These are phyloP conservation scores for Globisporangium canariense DNA, from an alignment of 352 stramenopile genomes.

Conservation along the genomic window DNA sequence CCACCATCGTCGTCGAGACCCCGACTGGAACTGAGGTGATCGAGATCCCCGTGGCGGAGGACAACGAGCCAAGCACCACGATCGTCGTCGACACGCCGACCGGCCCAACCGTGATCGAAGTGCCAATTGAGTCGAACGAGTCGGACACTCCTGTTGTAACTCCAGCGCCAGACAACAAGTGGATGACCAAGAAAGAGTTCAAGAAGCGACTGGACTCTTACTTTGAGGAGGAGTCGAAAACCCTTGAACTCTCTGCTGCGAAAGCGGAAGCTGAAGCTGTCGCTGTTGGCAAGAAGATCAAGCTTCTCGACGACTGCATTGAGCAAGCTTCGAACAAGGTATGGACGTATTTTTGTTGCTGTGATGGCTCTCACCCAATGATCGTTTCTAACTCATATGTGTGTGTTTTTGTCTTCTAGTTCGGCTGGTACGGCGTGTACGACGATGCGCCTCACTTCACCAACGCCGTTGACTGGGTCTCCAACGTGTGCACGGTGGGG, in stretches of 20 bases:
- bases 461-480: constrained; percentile 44
- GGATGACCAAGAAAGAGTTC: constrained; percentile 24
- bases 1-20: constrained; percentile 1
- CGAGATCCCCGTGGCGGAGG: neutral
- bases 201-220: constrained; percentile 28
- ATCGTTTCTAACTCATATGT: neutral
- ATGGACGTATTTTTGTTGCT: constrained; percentile 8
- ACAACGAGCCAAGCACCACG: constrained; percentile 1
- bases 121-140: constrained; percentile 4
- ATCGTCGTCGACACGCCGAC: constrained; percentile 9
- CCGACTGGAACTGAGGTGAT: neutral
- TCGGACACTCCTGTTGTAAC: neutral
- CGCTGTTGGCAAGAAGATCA: constrained; percentile 18
- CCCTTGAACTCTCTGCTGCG: constrained; percentile 20
- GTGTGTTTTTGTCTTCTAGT: constrained; percentile 19
- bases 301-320: constrained; percentile 42
- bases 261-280: constrained; percentile 26
- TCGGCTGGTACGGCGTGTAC: constrained; percentile 55
- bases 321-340: constrained; percentile 44
- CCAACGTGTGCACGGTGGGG: constrained; percentile 34
- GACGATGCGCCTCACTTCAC: constrained; percentile 42
- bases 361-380: neutral
- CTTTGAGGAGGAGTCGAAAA: constrained; percentile 29
- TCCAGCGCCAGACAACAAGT: neutral
- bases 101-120: constrained; percentile 2